A percentile compares a stretch with the other conserved stretches of the same genome.
Conservation (phyloP, 371 early-diverging fungal genomes). For the Mortierella sp. region DNA sequence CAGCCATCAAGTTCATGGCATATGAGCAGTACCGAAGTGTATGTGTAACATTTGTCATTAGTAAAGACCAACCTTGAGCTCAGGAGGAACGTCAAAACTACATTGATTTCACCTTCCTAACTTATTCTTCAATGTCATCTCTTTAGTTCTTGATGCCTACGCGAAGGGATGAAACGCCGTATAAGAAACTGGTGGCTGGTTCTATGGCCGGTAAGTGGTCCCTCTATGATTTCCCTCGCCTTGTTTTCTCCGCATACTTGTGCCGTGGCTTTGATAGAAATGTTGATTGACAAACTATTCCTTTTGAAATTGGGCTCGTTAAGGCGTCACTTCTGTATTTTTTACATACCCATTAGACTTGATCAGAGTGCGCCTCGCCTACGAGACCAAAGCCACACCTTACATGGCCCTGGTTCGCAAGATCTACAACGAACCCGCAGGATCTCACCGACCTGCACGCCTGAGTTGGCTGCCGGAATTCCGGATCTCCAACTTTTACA, state of each 20-base stretch:
- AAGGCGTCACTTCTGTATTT: constrained; percentile 90
- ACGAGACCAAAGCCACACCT: constrained; percentile 64
- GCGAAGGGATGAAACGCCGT: constrained; percentile 65
- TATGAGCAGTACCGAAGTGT: constrained; percentile 88
- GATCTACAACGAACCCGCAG: constrained; percentile 70
- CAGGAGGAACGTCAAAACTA: too few species aligned
- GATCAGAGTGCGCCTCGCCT: constrained; percentile 94
- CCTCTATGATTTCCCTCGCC: constrained; percentile 31
- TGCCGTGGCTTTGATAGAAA: neutral
- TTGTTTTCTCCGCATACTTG: constrained; percentile 64
- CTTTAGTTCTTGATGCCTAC: constrained; percentile 71
- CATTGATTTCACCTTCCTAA: too few species aligned
- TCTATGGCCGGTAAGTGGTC: constrained; percentile 74
- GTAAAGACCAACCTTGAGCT: too few species aligned
- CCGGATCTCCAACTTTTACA: constrained; percentile 81
- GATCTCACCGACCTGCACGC: constrained; percentile 2
- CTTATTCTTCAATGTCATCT: constrained; percentile 58
- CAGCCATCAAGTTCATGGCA: constrained; percentile 95
- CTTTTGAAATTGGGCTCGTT: constrained; percentile 3
- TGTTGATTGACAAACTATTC: neutral
- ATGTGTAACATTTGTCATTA: constrained; percentile 66
- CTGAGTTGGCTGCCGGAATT: constrained; percentile 5
- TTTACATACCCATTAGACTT: constrained; percentile 96
- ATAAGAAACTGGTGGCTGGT: constrained; percentile 76
- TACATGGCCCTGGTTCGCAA: constrained; percentile 56